phyloP scores from a whole-genome alignment of 768 basidiomycete species.

The Boletus reticuloceps region DNA sequence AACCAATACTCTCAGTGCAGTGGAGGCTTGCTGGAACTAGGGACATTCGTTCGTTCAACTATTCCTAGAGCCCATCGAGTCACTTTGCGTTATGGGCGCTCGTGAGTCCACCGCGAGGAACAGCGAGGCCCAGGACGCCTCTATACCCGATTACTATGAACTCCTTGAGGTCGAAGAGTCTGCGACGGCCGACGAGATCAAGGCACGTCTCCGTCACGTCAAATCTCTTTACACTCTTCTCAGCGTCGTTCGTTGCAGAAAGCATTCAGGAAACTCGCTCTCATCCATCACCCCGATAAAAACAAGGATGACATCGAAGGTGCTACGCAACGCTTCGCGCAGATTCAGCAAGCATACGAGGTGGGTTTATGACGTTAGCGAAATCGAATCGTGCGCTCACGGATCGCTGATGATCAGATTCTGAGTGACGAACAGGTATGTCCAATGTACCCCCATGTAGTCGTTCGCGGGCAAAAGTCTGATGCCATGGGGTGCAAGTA shows the following conservation, averaged over 20 bases:
- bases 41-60: background rate
- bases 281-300: slow-evolving; percentile 87
- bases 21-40: too few species aligned
- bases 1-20: background rate
- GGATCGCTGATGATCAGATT: slow-evolving; percentile 46
- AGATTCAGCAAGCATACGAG: slow-evolving; percentile 95
- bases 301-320: slow-evolving; percentile 81
- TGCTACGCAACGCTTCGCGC: slow-evolving; percentile 83
- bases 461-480: slow-evolving; percentile 3
- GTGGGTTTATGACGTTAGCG: slow-evolving; percentile 39
- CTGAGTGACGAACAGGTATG: slow-evolving; percentile 93
- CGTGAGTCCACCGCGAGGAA: slow-evolving; percentile 54
- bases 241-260: slow-evolving; percentile 42
- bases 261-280: slow-evolving; percentile 81
- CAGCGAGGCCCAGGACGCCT: slow-evolving; percentile 21
- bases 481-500: slow-evolving; percentile 42
- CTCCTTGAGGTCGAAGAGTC: slow-evolving; percentile 78
- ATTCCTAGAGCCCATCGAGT: too few species aligned
- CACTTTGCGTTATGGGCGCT: slow-evolving; percentile 56
- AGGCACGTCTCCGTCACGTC: slow-evolving; percentile 40
- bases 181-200: slow-evolving; percentile 87
- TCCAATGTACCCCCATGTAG: slow-evolving; percentile 3
- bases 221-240: background rate
- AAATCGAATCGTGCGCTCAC: background rate
- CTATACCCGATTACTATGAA: slow-evolving; percentile 71